phyloP scores from a whole-genome alignment of 306 rosid genomes.

The Prunus campanulata region DNA sequence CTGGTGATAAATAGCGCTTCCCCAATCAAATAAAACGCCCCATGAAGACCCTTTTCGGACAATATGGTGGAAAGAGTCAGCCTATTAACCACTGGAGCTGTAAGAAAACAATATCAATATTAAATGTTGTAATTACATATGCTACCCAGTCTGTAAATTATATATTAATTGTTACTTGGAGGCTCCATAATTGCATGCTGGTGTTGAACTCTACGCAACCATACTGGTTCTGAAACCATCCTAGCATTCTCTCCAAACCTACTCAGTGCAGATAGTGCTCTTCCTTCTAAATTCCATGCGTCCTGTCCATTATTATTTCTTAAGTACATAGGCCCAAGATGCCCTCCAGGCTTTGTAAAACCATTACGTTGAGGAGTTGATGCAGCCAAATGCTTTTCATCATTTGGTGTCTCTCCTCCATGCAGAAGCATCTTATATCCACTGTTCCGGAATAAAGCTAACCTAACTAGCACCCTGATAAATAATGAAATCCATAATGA shows the following conservation, averaged over 20 bases:
- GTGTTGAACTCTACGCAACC: constrained; percentile 58
- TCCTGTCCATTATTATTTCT: constrained; percentile 38
- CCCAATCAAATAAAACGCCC: constrained; percentile 60
- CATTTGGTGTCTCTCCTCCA: constrained; percentile 79
- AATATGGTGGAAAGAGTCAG: constrained; percentile 54
- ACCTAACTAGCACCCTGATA: constrained; percentile 76
- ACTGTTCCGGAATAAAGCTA: constrained; percentile 75
- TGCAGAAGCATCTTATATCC: constrained; percentile 85
- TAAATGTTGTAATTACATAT: constrained; percentile 7
- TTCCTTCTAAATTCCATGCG: constrained; percentile 73
- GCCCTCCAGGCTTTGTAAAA: constrained; percentile 31
- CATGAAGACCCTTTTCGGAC: constrained; percentile 66
- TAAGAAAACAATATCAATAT: constrained; percentile 27
- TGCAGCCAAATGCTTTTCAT: constrained; percentile 28
- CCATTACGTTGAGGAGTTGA: constrained; percentile 40
- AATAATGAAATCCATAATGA: constrained; percentile 18
- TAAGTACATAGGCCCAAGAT: constrained; percentile 36
- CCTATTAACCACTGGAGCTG: constrained; percentile 55
- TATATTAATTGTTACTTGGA: constrained; percentile 36
- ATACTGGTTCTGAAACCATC: constrained; percentile 50
- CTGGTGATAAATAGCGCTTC: constrained; percentile 73
- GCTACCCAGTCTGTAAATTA: neutral
- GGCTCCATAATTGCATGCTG: constrained; percentile 60
- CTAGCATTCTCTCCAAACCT: constrained; percentile 80
- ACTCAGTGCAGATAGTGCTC: constrained; percentile 80